Base-by-base conservation (phyloP, 441 rosid genomes). In the Aleurites moluccanus region DNA sequence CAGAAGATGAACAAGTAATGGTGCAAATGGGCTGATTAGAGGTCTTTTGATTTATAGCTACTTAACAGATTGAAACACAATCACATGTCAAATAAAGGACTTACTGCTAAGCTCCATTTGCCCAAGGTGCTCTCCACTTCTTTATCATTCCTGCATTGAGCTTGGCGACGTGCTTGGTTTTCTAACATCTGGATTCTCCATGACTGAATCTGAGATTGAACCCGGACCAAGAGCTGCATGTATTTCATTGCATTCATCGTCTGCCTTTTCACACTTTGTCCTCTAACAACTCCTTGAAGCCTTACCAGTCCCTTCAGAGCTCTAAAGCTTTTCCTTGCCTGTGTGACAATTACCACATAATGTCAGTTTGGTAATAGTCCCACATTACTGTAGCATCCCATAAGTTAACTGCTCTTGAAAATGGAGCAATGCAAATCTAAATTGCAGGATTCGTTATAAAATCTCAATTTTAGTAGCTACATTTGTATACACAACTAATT, bases 201-300 rank as follows among this genome's bases (percentile, higher is more conserved):
- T 25, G 98, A 89, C 80, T 91, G 99, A 75, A 96, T 93, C 78
- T 93, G 99, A 57, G 96, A 88, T 75, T 92, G 99, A 73, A 93
- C 91, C 40, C 97, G 89, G 59, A 93, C 99, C 74, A 91, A 44
- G 57, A 92, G 90, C 79, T 93, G 98, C 99, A 96, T 91, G 77
- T 88, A 83, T 65, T 96, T 93, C 90, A 93, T 86, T 60, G 99
- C 99, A 73, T 83, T 93, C 68, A 63, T 60, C 0, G 97, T 96
- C 82, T 93, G 99, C 33, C 97, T 88, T 87, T 87, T 96, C 73
- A 89, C 99, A 25, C 83, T 91, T 65, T 89, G 89, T 69, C 99
- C 99, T 83, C 88, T 83, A 50, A 96, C 85, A 15, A 92, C 96
- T 72, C 93, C 94, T 81, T 93, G 99, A 78, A 96, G 99, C 84